Base-by-base conservation (phyloP, 2,329 filamentous ascomycete genomes). In the Penicillium sp. region DNA sequence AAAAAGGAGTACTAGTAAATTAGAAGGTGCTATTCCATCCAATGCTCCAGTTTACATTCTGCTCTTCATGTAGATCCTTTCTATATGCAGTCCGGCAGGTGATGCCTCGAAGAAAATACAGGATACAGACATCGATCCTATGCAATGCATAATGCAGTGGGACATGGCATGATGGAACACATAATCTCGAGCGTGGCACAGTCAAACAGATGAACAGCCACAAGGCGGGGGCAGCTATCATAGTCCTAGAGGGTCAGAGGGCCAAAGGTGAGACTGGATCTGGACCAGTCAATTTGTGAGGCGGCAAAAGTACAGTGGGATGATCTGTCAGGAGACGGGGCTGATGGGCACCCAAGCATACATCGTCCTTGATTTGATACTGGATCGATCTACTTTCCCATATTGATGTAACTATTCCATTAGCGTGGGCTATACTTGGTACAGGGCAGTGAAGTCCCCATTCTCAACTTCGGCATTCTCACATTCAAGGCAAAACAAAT, bases 131-230 rank as follows among this genome's bases (percentile, higher is more conserved):
- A 43, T 53, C 33, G 26, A 44, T 43, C 24, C 12, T 40, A 29
- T 49, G 24, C 24, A 26, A 26, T 26, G 37, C 48, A 50, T 37
- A 28, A 42, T 46, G 19, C 24, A 21, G 32, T 43, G 13, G 32
- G 33, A n/a, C 47, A 49, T 45, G 47, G 41, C 47, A 45, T 39
- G 46, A 49, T 45, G 13, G 47, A 32, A 28, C 34, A 31, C 34
- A 45, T 49, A 45, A 39, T 49, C 29, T 49, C 13, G 22, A 48
- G 46, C 49, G 53, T 53, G 53, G 56, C 51, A 56, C 53, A 58
- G 52, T 46, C 38, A 45, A 45, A 45, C 34, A 26, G 28, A 38
- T 28, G 33, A 53, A 59, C 53, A 56, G 57, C 57, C 57, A 59
- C 57, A 57, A n/a, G 53, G 55, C 52, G 56, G 56, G 54, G 45